Evolutionary conservation across 176 grass and related monocot species (phyloP), one percentile per base, ranked within the genome.

Genomic region (Chrysopogon serrulatus): DNA sequence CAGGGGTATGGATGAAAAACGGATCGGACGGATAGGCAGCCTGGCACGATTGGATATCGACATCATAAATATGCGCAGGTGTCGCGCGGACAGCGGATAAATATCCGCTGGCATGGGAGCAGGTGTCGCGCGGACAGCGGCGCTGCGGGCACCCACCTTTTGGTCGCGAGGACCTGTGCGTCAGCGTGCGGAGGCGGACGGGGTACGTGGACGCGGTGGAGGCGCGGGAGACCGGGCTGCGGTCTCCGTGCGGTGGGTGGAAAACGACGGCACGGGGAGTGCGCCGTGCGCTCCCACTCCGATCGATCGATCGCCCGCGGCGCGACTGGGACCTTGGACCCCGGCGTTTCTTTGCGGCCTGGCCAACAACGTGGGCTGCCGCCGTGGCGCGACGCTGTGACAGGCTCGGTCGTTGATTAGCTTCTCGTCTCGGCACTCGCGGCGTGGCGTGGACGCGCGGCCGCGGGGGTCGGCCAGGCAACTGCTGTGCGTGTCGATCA

Each of bases 51-150:
- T n/a, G n/a, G n/a, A n/a, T n/a, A n/a, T n/a, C n/a, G n/a, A n/a
- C n/a, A n/a, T n/a, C n/a, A n/a, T n/a, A n/a, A n/a, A n/a, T n/a
- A n/a, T n/a, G n/a, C n/a, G n/a, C n/a, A n/a, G n/a, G n/a, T n/a
- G n/a, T n/a, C n/a, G n/a, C n/a, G n/a, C n/a, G n/a, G n/a, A n/a
- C n/a, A n/a, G n/a, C n/a, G n/a, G n/a, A n/a, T n/a, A n/a, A n/a
- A n/a, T n/a, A n/a, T n/a, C n/a, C n/a, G 5, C 54, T 72, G 79
- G 30, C 39, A 49, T 85, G 61, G 49, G 82, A 23, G 70, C 87
- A 89, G 82, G 76, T 85, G 87, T 80, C 87, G 7, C 13, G 31
- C 62, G 6, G 85, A 35, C 68, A 32, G 4, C 26, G 2, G 28
- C 39, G 28, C 15, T 16, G 26, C 14, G 67, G 33, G 27, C 5